Evolutionary conservation across 1,284 basidiomycete genomes (phyloP).

Genomic region (Sphaerobolus stellatus): DNA sequence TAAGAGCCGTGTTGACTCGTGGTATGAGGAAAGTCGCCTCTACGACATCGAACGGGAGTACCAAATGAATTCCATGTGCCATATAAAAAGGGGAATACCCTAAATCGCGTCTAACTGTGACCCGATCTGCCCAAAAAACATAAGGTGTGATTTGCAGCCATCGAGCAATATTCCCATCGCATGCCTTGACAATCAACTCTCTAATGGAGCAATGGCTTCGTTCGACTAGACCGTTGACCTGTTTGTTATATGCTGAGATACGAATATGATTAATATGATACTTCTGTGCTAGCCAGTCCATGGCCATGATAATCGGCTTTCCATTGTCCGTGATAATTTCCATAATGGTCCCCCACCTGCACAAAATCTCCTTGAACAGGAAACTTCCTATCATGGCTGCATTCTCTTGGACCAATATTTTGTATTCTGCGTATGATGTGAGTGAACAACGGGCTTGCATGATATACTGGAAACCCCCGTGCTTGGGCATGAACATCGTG

Average conservation of each 20-base stretch:
- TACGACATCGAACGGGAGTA: slow-evolving; percentile 39
- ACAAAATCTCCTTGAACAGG: slow-evolving; percentile 1
- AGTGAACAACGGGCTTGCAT: slow-evolving; percentile 2
- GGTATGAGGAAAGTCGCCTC: slow-evolving; percentile 39
- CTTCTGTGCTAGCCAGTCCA: slow-evolving; percentile 26
- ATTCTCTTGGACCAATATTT: background rate
- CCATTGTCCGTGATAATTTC: slow-evolving; percentile 9
- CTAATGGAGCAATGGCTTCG: slow-evolving; percentile 35
- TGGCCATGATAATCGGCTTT: slow-evolving; percentile 29
- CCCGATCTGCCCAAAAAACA: slow-evolving; percentile 42
- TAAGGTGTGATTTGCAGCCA: slow-evolving; percentile 30
- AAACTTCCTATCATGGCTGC: background rate
- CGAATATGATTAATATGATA: slow-evolving; percentile 21
- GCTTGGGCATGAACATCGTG: background rate
- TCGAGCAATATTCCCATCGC: slow-evolving; percentile 28
- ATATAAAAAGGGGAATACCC: slow-evolving; percentile 39
- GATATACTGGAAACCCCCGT: background rate
- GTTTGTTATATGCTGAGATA: slow-evolving; percentile 46
- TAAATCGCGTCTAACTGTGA: slow-evolving; percentile 29
- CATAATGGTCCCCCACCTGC: background rate
- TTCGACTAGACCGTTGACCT: slow-evolving; percentile 40
- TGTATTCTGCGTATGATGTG: background rate
- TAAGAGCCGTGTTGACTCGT: slow-evolving; percentile 18
- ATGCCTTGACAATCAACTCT: slow-evolving; percentile 38
- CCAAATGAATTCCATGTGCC: slow-evolving; percentile 35